Percentiles rank a stretch among this genome's conserved stretches.
Conservation (phyloP, 2,329 filamentous ascomycete genomes). For the Hymenoscyphus occultus region DNA sequence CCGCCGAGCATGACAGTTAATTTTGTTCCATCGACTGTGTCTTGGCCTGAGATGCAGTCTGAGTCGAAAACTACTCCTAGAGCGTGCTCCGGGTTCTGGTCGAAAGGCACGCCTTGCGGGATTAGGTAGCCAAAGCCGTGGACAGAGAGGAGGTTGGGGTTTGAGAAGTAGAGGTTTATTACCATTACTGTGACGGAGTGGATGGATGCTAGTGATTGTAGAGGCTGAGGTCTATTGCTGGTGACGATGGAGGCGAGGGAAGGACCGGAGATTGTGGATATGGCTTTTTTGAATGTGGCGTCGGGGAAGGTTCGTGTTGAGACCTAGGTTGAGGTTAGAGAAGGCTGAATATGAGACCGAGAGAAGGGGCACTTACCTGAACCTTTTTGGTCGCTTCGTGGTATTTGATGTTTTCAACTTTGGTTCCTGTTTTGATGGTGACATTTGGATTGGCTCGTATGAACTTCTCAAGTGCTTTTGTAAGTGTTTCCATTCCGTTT, state of each 20-base stretch:
- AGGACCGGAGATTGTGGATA: slow-evolving; percentile 55
- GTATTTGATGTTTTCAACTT: slow-evolving; percentile 48
- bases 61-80: slow-evolving; percentile 93
- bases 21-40: slow-evolving; percentile 67
- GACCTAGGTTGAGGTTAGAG: slow-evolving; percentile 35
- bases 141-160: slow-evolving; percentile 57
- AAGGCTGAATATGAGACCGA: slow-evolving; percentile 9
- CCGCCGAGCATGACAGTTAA: slow-evolving; percentile 93
- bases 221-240: slow-evolving; percentile 22
- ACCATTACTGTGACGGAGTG: slow-evolving; percentile 81
- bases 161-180: slow-evolving; percentile 81
- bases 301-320: slow-evolving; percentile 29
- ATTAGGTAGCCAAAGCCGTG: slow-evolving; percentile 91
- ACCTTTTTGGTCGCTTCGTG: slow-evolving; percentile 40
- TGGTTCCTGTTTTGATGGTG: slow-evolving; percentile 49
- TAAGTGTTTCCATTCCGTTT: slow-evolving; percentile 61
- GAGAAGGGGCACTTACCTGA: slow-evolving; percentile 39
- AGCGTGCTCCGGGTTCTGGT: slow-evolving; percentile 76
- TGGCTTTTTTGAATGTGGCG: slow-evolving; percentile 52
- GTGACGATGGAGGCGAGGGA: slow-evolving; percentile 23
- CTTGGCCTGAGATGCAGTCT: slow-evolving; percentile 45
- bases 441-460: slow-evolving; percentile 57
- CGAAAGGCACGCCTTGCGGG: slow-evolving; percentile 65
- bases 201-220: slow-evolving; percentile 51
- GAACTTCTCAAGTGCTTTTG: slow-evolving; percentile 49